Evolutionary conservation across 495 filamentous ascomycete genomes (phyloP).

Genomic region (Opeltia flavorubescens): DNA sequence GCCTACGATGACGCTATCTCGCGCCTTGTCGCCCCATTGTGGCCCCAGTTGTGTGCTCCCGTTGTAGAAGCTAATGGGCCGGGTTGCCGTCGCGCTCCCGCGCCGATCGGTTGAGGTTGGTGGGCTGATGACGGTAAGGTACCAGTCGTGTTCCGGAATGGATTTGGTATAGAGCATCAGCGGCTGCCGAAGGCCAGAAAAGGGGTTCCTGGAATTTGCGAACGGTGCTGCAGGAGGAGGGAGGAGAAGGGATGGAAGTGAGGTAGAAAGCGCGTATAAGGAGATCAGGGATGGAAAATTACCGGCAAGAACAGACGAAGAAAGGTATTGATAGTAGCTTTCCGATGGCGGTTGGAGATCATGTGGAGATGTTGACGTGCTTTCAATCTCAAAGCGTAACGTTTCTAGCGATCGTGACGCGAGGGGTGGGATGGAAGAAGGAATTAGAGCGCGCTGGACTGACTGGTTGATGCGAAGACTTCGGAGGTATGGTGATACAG

Average conservation of each 20-base stretch:
- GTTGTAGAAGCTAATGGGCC: conserved; percentile 41
- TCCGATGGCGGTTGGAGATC: conserved; percentile 44
- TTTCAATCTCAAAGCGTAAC: conserved; percentile 71
- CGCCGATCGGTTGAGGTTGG: conserved; percentile 20
- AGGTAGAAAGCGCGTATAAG: conserved; percentile 73
- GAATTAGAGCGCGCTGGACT: conserved; percentile 51
- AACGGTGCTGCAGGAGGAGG: conserved; percentile 43
- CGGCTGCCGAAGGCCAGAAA: conserved; percentile 39
- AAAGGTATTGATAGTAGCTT: conserved; percentile 79
- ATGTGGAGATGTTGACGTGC: conserved; percentile 26
- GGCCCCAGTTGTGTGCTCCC: conserved; percentile 35
- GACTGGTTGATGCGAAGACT: conserved; percentile 52
- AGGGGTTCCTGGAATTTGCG: conserved; percentile 18
- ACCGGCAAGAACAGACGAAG: conserved; percentile 61
- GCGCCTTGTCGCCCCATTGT: conserved; percentile 46
- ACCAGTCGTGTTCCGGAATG: conserved; percentile 75
- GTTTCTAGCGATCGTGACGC: conserved; percentile 49
- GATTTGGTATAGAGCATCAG: conserved; percentile 80
- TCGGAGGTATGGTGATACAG: conserved; percentile 43
- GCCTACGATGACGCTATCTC: conserved; percentile 50
- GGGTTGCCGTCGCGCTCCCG: conserved; percentile 25
- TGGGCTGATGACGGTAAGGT: conserved; percentile 49
- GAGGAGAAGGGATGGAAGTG: conserved; percentile 59
- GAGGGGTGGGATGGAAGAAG: conserved; percentile 44
- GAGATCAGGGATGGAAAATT: conserved; percentile 55